Conservation (phyloP, 108 stramenopile species). For the Stephanodiscus minutulus region DNA sequence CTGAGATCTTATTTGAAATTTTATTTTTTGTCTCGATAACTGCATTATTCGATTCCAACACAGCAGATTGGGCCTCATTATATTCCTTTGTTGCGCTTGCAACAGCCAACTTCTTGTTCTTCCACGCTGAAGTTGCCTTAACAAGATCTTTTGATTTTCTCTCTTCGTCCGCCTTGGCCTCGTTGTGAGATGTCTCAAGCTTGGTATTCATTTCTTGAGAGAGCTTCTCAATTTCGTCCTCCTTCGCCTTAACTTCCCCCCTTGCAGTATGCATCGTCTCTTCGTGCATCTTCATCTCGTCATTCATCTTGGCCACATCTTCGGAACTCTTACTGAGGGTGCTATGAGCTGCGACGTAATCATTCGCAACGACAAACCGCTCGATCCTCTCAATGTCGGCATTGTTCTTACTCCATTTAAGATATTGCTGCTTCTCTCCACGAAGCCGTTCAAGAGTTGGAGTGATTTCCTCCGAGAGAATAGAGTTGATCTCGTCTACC, state of each 20-base stretch:
- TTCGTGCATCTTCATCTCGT: slow-evolving; percentile 60
- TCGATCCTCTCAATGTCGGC: slow-evolving; percentile 95
- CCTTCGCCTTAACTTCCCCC: slow-evolving; percentile 61
- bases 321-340: slow-evolving; percentile 65
- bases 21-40: slow-evolving; percentile 64
- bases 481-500: slow-evolving; percentile 94
- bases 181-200: slow-evolving; percentile 57
- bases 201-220: slow-evolving; percentile 66
- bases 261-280: slow-evolving; percentile 28
- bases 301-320: slow-evolving; percentile 67
- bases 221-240: slow-evolving; percentile 58
- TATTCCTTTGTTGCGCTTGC: slow-evolving; percentile 72
- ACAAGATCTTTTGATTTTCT: slow-evolving; percentile 93
- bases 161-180: slow-evolving; percentile 70
- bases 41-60: slow-evolving; percentile 60
- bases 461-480: slow-evolving; percentile 96
- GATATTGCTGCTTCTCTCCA: slow-evolving; percentile 94
- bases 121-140: slow-evolving; percentile 84
- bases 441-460: slow-evolving; percentile 95
- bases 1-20: slow-evolving; percentile 53
- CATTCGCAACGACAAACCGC: slow-evolving; percentile 91
- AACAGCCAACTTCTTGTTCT: slow-evolving; percentile 72
- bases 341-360: slow-evolving; percentile 72
- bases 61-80: slow-evolving; percentile 61
- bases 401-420: slow-evolving; percentile 94